Evolutionary conservation across 2,329 filamentous ascomycete genomes (phyloP), one percentile per base, ranked within the genome.

Genomic region (Penicillium sclerotigenum): DNA sequence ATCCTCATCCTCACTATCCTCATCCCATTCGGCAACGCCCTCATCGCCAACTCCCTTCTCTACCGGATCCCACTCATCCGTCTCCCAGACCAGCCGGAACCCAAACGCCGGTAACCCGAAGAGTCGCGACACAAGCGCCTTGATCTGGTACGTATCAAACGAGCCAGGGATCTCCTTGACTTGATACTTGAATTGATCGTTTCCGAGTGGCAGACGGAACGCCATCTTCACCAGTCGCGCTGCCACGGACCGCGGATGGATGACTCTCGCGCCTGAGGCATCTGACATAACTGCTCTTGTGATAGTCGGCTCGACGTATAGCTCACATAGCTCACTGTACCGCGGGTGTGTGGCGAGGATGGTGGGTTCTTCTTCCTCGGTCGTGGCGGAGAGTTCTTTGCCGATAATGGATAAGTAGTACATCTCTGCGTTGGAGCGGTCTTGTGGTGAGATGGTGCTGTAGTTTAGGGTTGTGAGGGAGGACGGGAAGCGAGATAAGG

Each of bases 371-470:
- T 87, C 81, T 8, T 59, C 59, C 46, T 64, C 58, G 0, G 72
- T 66, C 3, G 59, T 69, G 7, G 69, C 71, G 24, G 73, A 74
- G n/a, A 97, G 78, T 69, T 94, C 89, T 59, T 86, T 86, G 11
- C 83, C 89, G 56, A 97, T 94, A 52, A 89, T 83, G 0, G 87
- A 90, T 11, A 97, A 83, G 71, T 99, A 99, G 72, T 96, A 99
- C 67, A 93, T 87, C 65, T 97, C 94, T 5, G 91, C 91, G 67
- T 97, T 94, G 52, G 85, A 81, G 18, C 93, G 85, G 71, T 97
- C 92, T 40, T 87, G 84, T 1, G 79, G 65, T 0, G 86, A 86
- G 63, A 97, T 86, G 16, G 78, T 76, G 59, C 86, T 74, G 62
- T 75, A 77, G 57, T 79, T 79, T 18, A 97, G 81, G 0, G 79